Conservation (phyloP, 306 rosid species). For the Fragaria ananassa region DNA sequence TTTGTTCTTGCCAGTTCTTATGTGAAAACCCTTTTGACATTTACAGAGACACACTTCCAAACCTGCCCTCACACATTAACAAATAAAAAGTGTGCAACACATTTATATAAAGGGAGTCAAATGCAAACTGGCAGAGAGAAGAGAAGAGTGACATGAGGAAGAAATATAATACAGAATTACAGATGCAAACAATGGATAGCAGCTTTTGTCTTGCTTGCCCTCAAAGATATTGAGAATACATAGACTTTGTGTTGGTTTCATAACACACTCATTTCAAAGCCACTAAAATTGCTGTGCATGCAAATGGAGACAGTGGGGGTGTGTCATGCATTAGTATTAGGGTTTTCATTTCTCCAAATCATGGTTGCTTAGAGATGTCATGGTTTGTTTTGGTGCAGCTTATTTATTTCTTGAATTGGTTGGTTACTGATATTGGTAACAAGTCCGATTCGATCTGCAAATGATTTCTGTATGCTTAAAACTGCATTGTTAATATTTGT, state of each 20-base stretch:
- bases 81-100: background rate
- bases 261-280: constrained; percentile 33
- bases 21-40: background rate
- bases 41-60: background rate
- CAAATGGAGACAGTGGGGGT: constrained; percentile 16
- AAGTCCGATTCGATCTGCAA: background rate
- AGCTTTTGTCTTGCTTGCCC: constrained; percentile 27
- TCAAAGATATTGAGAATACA: constrained; percentile 19
- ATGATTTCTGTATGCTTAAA: background rate
- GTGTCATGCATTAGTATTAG: background rate
- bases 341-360: background rate
- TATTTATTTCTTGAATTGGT: background rate
- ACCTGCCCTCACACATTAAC: constrained; percentile 2
- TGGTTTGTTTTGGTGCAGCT: constrained; percentile 6
- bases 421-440: background rate
- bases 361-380: constrained; percentile 11
- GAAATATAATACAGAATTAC: background rate
- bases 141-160: background rate
- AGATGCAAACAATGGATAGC: background rate
- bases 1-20: background rate
- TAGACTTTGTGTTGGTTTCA: background rate
- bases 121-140: constrained; percentile 17
- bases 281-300: constrained; percentile 24
- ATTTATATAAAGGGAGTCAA: background rate
- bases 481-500: background rate